Conservation (phyloP, 225 moss, liverwort and hornwort species). For the Polytrichum commune region DNA sequence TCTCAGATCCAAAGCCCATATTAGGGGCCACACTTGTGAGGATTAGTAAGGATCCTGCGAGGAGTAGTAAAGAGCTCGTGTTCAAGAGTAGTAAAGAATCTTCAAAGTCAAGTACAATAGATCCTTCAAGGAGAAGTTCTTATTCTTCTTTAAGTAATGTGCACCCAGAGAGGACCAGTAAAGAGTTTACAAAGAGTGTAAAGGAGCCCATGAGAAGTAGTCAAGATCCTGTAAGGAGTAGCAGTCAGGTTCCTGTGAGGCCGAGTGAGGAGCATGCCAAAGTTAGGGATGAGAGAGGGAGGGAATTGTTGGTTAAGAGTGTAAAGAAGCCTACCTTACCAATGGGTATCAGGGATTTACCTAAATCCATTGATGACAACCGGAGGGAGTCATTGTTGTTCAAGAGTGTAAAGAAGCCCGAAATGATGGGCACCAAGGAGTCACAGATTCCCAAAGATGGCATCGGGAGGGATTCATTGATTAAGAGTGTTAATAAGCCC, state of each 20-base stretch:
- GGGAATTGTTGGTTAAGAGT: constrained; percentile 3
- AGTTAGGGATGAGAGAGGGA: constrained; percentile 18
- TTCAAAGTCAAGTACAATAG: constrained; percentile 2
- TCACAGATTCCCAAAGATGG: background rate
- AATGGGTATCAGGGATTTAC: background rate
- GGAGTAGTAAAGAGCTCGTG: constrained; percentile 1
- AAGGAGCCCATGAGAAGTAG: constrained; percentile 18
- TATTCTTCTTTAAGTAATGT: constrained; percentile 4
- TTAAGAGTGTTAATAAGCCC: background rate
- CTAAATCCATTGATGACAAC: too few species aligned
- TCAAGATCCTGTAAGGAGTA: constrained; percentile 25
- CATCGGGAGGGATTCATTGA: background rate
- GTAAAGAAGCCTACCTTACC: constrained; percentile 6
- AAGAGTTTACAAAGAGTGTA: constrained; percentile 13
- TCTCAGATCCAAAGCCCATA: constrained; percentile 11
- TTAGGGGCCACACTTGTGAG: constrained; percentile 12
- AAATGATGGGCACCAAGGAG: background rate
- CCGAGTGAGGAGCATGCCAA: constrained; percentile 14
- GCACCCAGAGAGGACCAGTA: constrained; percentile 12
- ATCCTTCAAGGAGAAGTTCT: constrained; percentile 21
- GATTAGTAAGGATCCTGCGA: background rate
- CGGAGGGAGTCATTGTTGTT: background rate
- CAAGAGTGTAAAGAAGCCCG: constrained; percentile 1
- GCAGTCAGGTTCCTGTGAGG: constrained; percentile 15
- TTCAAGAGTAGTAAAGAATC: constrained; percentile 16